phyloP scores from a whole-genome alignment of 2,329 filamentous ascomycete species.

The Colletotrichum somersetense region DNA sequence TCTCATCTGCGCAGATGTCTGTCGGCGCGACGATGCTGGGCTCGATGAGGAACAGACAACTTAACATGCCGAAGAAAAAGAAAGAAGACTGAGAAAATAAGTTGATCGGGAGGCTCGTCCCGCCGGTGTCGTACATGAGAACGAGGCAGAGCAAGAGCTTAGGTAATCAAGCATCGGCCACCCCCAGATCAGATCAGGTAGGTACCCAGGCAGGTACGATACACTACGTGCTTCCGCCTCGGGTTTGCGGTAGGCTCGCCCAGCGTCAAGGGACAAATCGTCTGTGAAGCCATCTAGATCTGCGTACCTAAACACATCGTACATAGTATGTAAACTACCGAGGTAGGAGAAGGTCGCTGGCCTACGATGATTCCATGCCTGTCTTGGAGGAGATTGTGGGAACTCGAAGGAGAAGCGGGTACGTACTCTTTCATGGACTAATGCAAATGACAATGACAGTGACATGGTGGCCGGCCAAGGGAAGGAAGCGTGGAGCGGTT shows the following conservation, averaged over 20 bases:
- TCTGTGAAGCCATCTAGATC: background rate
- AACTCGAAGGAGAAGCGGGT: slow-evolving; percentile 16
- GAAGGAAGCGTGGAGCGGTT: slow-evolving; percentile 29
- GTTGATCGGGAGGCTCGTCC: slow-evolving; percentile 7
- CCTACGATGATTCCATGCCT: background rate
- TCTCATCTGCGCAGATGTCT: background rate
- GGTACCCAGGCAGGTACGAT: background rate
- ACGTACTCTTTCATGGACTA: slow-evolving; percentile 38
- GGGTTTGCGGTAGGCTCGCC: slow-evolving; percentile 1
- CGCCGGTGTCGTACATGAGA: slow-evolving; percentile 12
- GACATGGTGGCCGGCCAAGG: slow-evolving; percentile 23
- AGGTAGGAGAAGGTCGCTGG: too few species aligned
- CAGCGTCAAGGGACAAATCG: background rate
- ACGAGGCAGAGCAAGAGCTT: slow-evolving; percentile 26
- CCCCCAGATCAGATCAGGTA: background rate
- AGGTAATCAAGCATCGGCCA: slow-evolving; percentile 16
- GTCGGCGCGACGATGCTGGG: background rate
- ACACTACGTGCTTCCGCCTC: slow-evolving; percentile 4
- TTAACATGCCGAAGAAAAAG: slow-evolving; percentile 4
- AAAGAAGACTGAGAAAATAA: background rate
- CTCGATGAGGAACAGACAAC: slow-evolving; percentile 3
- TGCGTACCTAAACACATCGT: background rate
- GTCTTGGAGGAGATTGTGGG: background rate
- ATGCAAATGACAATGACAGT: slow-evolving; percentile 37
- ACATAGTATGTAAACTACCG: background rate